These are phyloP conservation scores for Cryphonectria japonica DNA, from an alignment of 2,329 filamentous ascomycete genomes.

Conservation along the genomic window DNA sequence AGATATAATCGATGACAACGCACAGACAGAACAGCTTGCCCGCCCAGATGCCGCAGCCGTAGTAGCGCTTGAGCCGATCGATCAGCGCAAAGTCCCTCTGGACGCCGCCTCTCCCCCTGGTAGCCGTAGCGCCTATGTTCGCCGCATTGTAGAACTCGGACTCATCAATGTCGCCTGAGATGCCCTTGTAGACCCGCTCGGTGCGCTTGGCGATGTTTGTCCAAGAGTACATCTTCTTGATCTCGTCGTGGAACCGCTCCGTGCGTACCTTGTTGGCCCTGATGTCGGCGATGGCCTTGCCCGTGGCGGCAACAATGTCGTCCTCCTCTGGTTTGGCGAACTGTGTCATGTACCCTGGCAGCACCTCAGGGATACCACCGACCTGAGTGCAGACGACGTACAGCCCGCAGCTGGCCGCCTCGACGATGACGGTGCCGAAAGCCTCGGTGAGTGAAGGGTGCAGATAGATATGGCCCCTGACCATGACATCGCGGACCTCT, in stretches of 20 bases:
- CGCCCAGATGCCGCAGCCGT: conserved; percentile 97
- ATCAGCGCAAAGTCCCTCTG: conserved; percentile 86
- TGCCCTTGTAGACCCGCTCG: conserved; percentile 92
- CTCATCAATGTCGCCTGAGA: conserved; percentile 82
- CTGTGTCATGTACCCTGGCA: conserved; percentile 95
- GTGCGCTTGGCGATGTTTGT: conserved; percentile 92
- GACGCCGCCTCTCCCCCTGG: conserved; percentile 61
- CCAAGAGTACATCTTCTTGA: conserved; percentile 99
- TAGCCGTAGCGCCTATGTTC: conserved; percentile 66
- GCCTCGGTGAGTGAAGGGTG: conserved; percentile 95
- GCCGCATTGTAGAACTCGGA: conserved; percentile 80
- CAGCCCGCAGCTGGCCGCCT: conserved; percentile 91
- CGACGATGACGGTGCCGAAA: conserved; percentile 96
- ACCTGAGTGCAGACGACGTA: conserved; percentile 98
- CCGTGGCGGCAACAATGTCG: conserved; percentile 87
- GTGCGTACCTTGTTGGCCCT: conserved; percentile 86
- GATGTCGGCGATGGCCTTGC: conserved; percentile 83
- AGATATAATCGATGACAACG: conserved; percentile 89
- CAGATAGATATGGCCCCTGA: conserved; percentile 93
- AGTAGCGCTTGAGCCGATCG: conserved; percentile 93
- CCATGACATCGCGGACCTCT: conserved; percentile 96
- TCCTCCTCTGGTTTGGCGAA: conserved; percentile 98
- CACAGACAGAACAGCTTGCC: conserved; percentile 97
- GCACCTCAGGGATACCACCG: conserved; percentile 93
- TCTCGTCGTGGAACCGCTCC: conserved; percentile 93